Evolutionary conservation across 1,284 basidiomycete species (phyloP), one percentile per base, ranked within the genome.

Genomic region (Mixia osmundae): DNA sequence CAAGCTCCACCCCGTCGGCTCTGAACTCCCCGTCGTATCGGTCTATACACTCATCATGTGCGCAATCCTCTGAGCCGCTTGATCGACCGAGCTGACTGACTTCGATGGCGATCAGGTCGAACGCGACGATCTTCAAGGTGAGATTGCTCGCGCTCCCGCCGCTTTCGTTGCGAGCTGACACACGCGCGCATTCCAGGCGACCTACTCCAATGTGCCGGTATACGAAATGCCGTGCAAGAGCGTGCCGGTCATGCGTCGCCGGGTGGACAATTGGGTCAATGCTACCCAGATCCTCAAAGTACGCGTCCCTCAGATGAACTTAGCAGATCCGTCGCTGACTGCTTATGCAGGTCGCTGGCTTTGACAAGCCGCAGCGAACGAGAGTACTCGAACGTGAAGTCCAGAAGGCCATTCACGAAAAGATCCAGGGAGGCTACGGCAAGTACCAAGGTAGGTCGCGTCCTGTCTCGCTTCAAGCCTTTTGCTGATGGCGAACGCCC

Each of bases 381-480:
- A 72, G 91, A 41, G 87, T 99, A 10, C 67, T 97, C 33, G 91
- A 99, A 57, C 71, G 91, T 45, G 91, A 99, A 60, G 75, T 99
- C 3, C 91, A 99, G 57, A 95, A 95, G 58, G 91, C 87, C 19
- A 77, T 83, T 47, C 91, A 99, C 57, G 91, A 97, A 60, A 99
- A 99, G 58, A 85, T 99, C 1, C 91, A 99, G 57, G 91, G 91
- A 24, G 91, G 91, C 0, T 99, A 97, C 58, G 91, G 91, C 48
- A 99, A 97, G 61, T 97, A 95, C 57, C 91, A 99, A 67, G 91
- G 87, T 87, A 43, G 44, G 70, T 55, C 18, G 12, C n/a, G n/a
- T n/a, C n/a, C n/a, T n/a, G n/a, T n/a, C n/a, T n/a, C n/a, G n/a
- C n/a, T n/a, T n/a, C n/a, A n/a, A n/a, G 14, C 18, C 36, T 25